A percentile compares a stretch with the other conserved stretches of the same genome.
Evolutionary conservation across 768 basidiomycete genomes (phyloP).

Genomic region (Pleurotus djamor): DNA sequence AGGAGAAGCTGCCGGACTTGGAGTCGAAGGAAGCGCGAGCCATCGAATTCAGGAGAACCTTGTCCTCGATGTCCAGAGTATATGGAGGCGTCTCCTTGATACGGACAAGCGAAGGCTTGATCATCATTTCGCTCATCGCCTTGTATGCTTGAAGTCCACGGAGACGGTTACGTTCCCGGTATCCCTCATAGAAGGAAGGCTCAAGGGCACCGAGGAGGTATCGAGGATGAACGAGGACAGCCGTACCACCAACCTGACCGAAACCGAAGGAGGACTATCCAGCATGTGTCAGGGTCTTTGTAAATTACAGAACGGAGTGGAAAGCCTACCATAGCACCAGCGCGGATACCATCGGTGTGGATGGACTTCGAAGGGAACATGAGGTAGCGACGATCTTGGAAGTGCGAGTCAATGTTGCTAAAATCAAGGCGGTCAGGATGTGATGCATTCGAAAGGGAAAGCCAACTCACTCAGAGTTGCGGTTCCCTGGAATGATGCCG

Average conservation of each 20-base stretch:
- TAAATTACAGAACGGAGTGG: neutral
- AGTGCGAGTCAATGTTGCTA: conserved; percentile 92
- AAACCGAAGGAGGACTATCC: conserved; percentile 93
- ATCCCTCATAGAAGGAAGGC: conserved; percentile 73
- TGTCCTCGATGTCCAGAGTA: conserved; percentile 77
- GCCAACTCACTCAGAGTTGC: conserved; percentile 84
- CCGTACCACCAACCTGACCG: conserved; percentile 96
- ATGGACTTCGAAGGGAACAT: conserved; percentile 99
- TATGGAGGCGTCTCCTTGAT: conserved; percentile 95
- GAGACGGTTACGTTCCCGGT: conserved; percentile 63
- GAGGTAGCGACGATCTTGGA: conserved; percentile 85
- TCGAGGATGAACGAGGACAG: conserved; percentile 86
- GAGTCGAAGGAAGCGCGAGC: conserved; percentile 79
- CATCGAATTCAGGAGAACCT: conserved; percentile 89
- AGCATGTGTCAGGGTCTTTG: neutral
- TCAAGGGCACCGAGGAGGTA: conserved; percentile 86
- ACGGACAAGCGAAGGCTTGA: conserved; percentile 87
- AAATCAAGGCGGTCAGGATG: conserved; percentile 8
- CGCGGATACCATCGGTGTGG: conserved; percentile 88
- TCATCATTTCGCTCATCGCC: conserved; percentile 96
- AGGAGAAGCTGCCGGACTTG: conserved; percentile 87
- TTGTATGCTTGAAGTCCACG: conserved; percentile 79
- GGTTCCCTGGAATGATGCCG: conserved; percentile 92
- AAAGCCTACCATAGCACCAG: conserved; percentile 74
- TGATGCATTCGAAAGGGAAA: neutral